Evolutionary conservation across 2,329 filamentous ascomycete genomes (phyloP).

Genomic region (Fusarium napiforme): DNA sequence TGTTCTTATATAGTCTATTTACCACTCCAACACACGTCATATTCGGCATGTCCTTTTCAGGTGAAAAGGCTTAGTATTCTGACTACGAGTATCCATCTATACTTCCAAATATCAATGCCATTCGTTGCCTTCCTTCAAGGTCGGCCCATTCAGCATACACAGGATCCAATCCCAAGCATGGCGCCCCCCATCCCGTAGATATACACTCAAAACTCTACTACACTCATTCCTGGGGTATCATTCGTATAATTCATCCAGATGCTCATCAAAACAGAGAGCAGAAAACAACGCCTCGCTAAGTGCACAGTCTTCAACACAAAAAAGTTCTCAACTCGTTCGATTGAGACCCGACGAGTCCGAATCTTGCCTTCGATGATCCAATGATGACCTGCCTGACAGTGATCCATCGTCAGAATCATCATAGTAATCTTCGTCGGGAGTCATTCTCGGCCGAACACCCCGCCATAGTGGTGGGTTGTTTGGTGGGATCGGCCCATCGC

Average conservation of each 20-base stretch:
- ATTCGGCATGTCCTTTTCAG: background rate
- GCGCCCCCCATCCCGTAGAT: background rate
- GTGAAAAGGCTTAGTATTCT: background rate
- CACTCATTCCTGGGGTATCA: constrained; percentile 31
- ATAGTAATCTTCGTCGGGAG: constrained; percentile 49
- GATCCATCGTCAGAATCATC: constrained; percentile 46
- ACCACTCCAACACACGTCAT: background rate
- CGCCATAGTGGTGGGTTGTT: constrained; percentile 57
- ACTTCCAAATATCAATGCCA: constrained; percentile 1
- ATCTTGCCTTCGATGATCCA: constrained; percentile 41
- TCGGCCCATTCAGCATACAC: background rate
- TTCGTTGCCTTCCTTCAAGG: background rate
- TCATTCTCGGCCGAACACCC: constrained; percentile 50
- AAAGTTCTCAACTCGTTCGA: constrained; percentile 21
- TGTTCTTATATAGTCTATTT: background rate
- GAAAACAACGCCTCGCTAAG: constrained; percentile 44
- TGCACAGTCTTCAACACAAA: constrained; percentile 43
- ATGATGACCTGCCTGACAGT: constrained; percentile 45
- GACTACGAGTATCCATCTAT: background rate
- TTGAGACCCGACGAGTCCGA: constrained; percentile 42
- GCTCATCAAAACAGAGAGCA: constrained; percentile 17
- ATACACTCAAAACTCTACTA: constrained; percentile 8
- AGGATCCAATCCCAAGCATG: background rate
- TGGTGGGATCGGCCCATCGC: constrained; percentile 44
- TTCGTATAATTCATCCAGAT: constrained; percentile 24